phyloP scores from a whole-genome alignment of 1,284 basidiomycete genomes.

The Sporisorium reilianum region DNA sequence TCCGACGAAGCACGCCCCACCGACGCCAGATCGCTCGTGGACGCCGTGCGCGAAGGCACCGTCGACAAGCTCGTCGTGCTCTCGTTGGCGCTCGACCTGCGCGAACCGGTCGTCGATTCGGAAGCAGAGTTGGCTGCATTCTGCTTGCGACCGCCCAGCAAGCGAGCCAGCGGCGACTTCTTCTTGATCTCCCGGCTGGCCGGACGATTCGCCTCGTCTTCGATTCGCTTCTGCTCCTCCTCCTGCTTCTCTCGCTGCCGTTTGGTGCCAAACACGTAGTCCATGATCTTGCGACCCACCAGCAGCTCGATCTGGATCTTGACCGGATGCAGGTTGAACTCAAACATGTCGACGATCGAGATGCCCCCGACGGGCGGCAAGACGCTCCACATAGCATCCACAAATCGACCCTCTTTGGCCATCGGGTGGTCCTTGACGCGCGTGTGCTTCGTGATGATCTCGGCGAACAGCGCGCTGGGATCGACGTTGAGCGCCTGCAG shows the following conservation, averaged over 20 bases:
- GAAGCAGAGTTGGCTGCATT: constrained; percentile 11
- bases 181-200: constrained; percentile 26
- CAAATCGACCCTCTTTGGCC: constrained; percentile 59
- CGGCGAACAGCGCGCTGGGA: constrained; percentile 84
- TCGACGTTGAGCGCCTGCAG: constrained; percentile 87
- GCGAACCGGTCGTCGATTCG: constrained; percentile 8
- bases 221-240: constrained; percentile 42
- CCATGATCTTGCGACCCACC: constrained; percentile 85
- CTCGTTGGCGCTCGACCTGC: constrained; percentile 12
- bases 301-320: constrained; percentile 82
- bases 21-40: constrained; percentile 22
- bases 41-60: constrained; percentile 9
- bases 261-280: constrained; percentile 79
- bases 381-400: constrained; percentile 62
- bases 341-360: constrained; percentile 86
- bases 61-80: constrained; percentile 24
- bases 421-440: constrained; percentile 52
- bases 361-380: constrained; percentile 87
- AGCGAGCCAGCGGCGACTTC: constrained; percentile 47
- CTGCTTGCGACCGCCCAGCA: constrained; percentile 33
- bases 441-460: constrained; percentile 81
- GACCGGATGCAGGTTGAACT: constrained; percentile 82
- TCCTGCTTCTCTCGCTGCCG: constrained; percentile 52
- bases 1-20: constrained; percentile 27
- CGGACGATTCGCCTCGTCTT: constrained; percentile 16